Conservation (phyloP, 805 yeast genomes). For the Tanozyma kutaoensis region DNA sequence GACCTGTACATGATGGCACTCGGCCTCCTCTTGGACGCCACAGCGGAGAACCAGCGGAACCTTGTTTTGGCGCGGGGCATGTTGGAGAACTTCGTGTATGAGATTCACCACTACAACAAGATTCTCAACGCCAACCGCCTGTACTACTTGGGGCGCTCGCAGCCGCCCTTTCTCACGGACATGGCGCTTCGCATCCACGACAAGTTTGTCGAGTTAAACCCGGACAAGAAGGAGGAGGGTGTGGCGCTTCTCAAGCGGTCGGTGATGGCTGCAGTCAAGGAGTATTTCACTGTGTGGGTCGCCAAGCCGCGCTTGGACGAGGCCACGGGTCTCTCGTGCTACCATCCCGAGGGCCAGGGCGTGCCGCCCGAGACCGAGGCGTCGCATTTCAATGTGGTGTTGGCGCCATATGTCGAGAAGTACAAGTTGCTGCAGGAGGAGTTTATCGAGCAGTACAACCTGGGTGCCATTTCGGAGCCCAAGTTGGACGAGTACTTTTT, state of each 20-base stretch:
- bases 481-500: constrained; percentile 77
- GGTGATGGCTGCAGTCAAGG: constrained; percentile 69
- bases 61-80: constrained; percentile 72
- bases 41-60: constrained; percentile 22
- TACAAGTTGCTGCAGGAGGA: constrained; percentile 47
- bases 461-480: constrained; percentile 55
- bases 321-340: constrained; percentile 70
- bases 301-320: constrained; percentile 59
- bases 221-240: too few relatives aligned
- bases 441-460: constrained; percentile 50
- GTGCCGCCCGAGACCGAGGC: constrained; percentile 95
- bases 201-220: constrained; percentile 9
- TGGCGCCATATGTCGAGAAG: constrained; percentile 57
- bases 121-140: constrained; percentile 89
- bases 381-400: constrained; percentile 66
- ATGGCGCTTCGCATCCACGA: constrained; percentile 66
- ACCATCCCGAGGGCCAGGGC: constrained; percentile 85
- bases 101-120: constrained; percentile 82
- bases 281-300: constrained; percentile 75
- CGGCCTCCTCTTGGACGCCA: constrained; percentile 57
- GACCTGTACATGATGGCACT: constrained; percentile 88
- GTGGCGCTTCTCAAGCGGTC: constrained; percentile 46
- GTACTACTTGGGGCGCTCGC: constrained; percentile 82
- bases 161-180: constrained; percentile 94
- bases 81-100: constrained; percentile 86